Evolutionary conservation across 1,284 basidiomycete genomes (phyloP), one percentile per base, ranked within the genome.

Genomic region (Cryptococcus sp.): DNA sequence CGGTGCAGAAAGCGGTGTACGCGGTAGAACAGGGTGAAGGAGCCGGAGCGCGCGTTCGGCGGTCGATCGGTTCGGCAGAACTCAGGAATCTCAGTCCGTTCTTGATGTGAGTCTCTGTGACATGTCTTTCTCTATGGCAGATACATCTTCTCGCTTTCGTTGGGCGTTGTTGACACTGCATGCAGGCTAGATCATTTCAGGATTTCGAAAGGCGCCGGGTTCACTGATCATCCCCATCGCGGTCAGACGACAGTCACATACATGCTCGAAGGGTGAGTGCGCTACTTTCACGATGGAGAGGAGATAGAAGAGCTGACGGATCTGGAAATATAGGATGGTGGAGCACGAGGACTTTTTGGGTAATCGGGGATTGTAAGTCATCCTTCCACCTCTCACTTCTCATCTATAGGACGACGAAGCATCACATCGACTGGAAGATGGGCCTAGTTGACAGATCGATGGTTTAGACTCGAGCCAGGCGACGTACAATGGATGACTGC

Each of bases 401-500:
- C 13, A 5, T 10, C 29, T 34, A 2, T 34, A 34, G 29, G 8
- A 34, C 26, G 8, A 13, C 29, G n/a, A n/a, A n/a, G 29, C 29
- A 34, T 2, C 29, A 13, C 29, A 34, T 34, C 2, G 5, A 34
- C 8, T 34, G 5, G 8, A 13, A 34, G 8, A 10, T 34, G 13
- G 29, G 8, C 13, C 13, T 10, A 10, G 29, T 13, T 34, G 29
- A 34, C 8, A 10, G 8, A 34, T 34, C 29, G 29, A n/a, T n/a
- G 5, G 13, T 44, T 8, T 22, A 58, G 80, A 68, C 89, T 97
- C 61, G 85, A 86, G 46, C 79, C 87, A 5, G 93, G 94, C 8
- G 93, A 91, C 55, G 87, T 95, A 3, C 93, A 96, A 72, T 96
- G 92, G 91, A 96, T 96, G 93, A 88, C 86, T 69, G 93, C 92